Conservation (phyloP, 495 filamentous ascomycete species). For the Cercophora scortea region DNA sequence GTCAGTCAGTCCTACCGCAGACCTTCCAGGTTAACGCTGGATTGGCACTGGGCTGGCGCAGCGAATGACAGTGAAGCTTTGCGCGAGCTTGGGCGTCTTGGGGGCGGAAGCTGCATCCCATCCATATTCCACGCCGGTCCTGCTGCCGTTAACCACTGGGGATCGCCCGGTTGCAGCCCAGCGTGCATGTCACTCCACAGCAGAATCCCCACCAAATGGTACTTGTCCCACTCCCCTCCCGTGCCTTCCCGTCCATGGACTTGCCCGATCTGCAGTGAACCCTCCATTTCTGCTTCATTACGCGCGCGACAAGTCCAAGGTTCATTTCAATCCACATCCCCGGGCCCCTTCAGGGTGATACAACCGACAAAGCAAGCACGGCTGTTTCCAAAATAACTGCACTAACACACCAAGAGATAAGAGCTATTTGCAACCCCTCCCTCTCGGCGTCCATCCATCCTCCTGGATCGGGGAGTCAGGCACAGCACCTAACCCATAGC, state of each 20-base stretch:
- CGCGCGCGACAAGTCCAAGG: constrained; percentile 13
- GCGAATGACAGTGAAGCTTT: background rate
- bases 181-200: background rate
- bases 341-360: too few relatives aligned
- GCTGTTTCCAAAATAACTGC: too few relatives aligned
- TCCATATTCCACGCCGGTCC: background rate
- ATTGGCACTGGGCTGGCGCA: background rate
- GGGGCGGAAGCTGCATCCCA: background rate
- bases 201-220: background rate
- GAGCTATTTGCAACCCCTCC: too few relatives aligned
- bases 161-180: background rate
- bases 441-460: too few relatives aligned
- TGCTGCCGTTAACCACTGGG: background rate
- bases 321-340: background rate
- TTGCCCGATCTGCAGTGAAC: constrained; percentile 7
- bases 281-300: constrained; percentile 8
- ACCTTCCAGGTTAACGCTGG: too few relatives aligned
- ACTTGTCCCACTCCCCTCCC: background rate
- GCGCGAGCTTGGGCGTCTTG: background rate
- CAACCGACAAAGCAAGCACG: too few relatives aligned
- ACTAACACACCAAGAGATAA: too few relatives aligned
- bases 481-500: too few relatives aligned
- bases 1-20: too few relatives aligned
- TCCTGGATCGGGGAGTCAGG: too few relatives aligned
- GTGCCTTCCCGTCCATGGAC: background rate